Base-by-base conservation (phyloP, 495 filamentous ascomycete species). In the Elasticomyces elasticus region DNA sequence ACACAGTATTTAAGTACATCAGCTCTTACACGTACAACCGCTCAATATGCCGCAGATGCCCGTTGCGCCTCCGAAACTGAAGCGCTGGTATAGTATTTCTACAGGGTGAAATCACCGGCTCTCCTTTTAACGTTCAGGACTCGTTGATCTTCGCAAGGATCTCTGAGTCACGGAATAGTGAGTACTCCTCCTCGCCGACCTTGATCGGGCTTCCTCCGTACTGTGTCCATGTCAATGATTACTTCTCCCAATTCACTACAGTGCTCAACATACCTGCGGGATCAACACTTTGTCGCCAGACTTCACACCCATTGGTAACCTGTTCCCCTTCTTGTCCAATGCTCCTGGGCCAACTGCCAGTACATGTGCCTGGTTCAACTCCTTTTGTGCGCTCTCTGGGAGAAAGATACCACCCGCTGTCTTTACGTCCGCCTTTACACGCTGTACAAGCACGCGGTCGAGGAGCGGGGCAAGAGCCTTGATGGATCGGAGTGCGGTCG, bases 381-480 rank as follows among this genome's bases (percentile, higher is more conserved):
- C 92, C 81, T 99, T 96, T 62, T 96, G 89, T 67, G 82, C 86
- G 67, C 82, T 87, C 77, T 99, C 94, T 55, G 92, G 92, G 59
- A 99, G 87, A 79, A 90, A 95, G 77, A 99, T 91, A 62, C 92
- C 92, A 62, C 81, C 80, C 60, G 92, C 88, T 27, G 92, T 99
- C 78, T 96, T 95, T 63, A 89, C 66, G 72, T 97, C 94, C 65
- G 91, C 85, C 75, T 97, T 97, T 76, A 96, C 76, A 71, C 92
- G 87, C 82, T 99, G 92, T 62, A 99, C 87, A 55, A 99, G 82
- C 62, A 99, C 87, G 68, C 92, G 92, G 83, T 99, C 92, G 71
- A 99, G 82, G 64, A 99, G 91, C 52, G 92, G 92, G 38, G 84
- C 85, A 66, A 99, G 89, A 69, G 83, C 84, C 76, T 89, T 94